phyloP scores from a whole-genome alignment of 768 basidiomycete genomes.

The Lentinula edodes region DNA sequence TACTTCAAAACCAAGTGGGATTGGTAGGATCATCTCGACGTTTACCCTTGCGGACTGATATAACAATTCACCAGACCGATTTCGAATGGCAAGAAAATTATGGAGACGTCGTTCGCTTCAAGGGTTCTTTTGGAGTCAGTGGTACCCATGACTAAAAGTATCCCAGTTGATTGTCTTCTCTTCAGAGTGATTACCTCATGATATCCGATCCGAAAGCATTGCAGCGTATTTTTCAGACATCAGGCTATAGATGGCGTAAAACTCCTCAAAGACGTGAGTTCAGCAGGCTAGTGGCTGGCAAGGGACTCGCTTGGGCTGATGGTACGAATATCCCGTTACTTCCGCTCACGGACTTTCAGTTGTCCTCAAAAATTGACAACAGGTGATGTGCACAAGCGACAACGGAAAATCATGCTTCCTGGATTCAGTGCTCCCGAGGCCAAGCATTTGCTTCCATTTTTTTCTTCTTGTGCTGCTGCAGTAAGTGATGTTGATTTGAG shows the following conservation, averaged over 20 bases:
- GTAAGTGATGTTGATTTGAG: conserved; percentile 5
- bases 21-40: not conserved
- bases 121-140: conserved; percentile 3
- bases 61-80: not conserved
- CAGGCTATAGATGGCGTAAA: conserved; percentile 24
- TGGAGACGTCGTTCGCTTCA: conserved; percentile 4
- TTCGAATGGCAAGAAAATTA: conserved; percentile 5
- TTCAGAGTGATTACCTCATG: conserved; percentile 22
- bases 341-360: not conserved
- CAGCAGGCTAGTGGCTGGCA: conserved; percentile 17
- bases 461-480: conserved; percentile 20
- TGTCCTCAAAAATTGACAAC: conserved; percentile 1
- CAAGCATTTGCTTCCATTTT: conserved; percentile 23
- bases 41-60: not conserved
- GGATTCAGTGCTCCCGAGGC: conserved; percentile 23
- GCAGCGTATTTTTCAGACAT: conserved; percentile 25
- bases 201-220: conserved; percentile 27
- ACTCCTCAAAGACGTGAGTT: conserved; percentile 14
- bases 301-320: conserved; percentile 22
- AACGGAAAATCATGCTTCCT: conserved; percentile 29
- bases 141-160: too few species aligned
- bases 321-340: conserved; percentile 11
- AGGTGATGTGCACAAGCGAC: conserved; percentile 22
- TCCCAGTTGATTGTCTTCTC: not conserved
- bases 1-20: conserved; percentile 4